Evolutionary conservation across 2,329 filamentous ascomycete species (phyloP), one percentile per base, ranked within the genome.

Genomic region (Pseudogymnoascus sp.): DNA sequence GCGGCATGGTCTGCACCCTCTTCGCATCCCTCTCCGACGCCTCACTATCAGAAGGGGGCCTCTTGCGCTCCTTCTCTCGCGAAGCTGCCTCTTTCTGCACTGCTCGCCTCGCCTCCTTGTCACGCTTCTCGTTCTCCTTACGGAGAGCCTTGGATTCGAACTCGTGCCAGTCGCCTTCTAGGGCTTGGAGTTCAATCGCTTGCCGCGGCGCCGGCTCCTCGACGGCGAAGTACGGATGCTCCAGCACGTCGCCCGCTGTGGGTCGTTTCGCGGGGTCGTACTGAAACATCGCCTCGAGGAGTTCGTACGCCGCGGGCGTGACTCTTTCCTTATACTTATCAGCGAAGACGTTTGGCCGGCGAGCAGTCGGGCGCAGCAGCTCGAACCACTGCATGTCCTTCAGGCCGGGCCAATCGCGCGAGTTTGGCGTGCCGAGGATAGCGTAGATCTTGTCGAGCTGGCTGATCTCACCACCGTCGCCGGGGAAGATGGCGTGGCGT

Each of bases 361-460:
- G 86, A 66, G 89, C 86, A 1, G 83, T 85, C 1, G 93, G 92
- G 12, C 92, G 83, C 66, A 99, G 82, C 13, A 99, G 83, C 74
- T 96, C 90, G 71, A 96, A 97, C 94, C 94, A 99, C 9, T 93
- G 90, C 86, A 97, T 94, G 62, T 97, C 89, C n/a, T 88, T 81
- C 18, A 97, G 83, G 7, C 86, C 87, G 1, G 94, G 92, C 95
- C 95, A 99, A 31, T 95, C 89, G 35, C 80, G 79, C 62, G 85
- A 84, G 42, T 86, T 95, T 0, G 94, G 94, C 0, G 93, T 97
- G 58, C 94, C 94, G 52, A 99, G 82, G 4, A 96, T 81, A 59
- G 88, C 87, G 75, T 97, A 97, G n/a, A 99, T 93, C 76, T 96
- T 97, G 67, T 97, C 92, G 2, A 99, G 81, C 73, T 99, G 94